Base-by-base conservation (phyloP, 768 basidiomycete genomes). In the Amanita phalloides region DNA sequence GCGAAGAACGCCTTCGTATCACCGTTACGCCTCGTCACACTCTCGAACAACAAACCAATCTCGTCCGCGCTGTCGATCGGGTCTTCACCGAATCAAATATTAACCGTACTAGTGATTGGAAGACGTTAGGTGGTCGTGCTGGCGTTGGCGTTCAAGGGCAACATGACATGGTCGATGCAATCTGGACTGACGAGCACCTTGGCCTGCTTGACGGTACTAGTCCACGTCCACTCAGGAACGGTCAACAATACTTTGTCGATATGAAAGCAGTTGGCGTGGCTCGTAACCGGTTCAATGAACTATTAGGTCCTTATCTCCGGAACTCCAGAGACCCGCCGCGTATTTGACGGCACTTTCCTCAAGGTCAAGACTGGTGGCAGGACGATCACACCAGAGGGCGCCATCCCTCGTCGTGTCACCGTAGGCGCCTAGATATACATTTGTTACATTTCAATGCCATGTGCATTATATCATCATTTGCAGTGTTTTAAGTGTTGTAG, bases 1-100 rank as follows among this genome's bases (percentile, higher is more conserved):
- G 93, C 45, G 91, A 96, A 67, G 90, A 98, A 68, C 86, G 96
- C 58, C 84, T 98, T 54, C 81, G 96, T 51, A 86, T 99, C 71
- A 99, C 96, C 21, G 95, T 98, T 61, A 97, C 95, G 3, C 96
- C 93, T 25, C 86, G 95, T 33, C 96, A 99, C 73, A 92, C 90
- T 13, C 63, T 71, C 47, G 92, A 94, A 61, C 94, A 97, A 67
- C 86, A 95, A 62, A 74, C 81, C 38, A 79, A 77, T 49, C 84
- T 97, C 60, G 73, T 95, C 57, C 56, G 64, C 43, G 89, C 93
- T 6, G 74, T 96, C 61, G 81, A 98, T 64, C 65, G 77, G 54
- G 83, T 91, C 45, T 99, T 98, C 70, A 81, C 75, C 33, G 81
- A 88, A 58, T 82, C 98, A 57, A 72, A 79, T 42, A 86, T 98